Evolutionary conservation across 148 eudicot species (phyloP), one percentile per base, ranked within the genome.

Genomic region (Linanthus parryae): DNA sequence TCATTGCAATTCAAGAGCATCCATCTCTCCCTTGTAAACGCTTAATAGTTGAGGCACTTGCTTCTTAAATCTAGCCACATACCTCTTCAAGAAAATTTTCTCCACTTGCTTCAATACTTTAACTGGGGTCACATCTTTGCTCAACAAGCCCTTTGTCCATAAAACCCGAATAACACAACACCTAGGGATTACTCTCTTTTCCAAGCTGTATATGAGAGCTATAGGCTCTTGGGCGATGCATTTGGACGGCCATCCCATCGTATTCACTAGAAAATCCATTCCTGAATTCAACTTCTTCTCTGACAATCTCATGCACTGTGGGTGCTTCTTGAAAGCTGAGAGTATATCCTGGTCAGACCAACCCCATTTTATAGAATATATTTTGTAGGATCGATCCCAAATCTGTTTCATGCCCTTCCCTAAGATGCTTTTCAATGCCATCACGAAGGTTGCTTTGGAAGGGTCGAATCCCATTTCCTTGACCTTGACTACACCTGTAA

Each of bases 391-490:
- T 17, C 50, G n/a, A 12, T 22, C 29, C 50, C 50, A 45, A 1
- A 45, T 45, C 8, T 22, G 5, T 22, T 45, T 23, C 16, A 15
- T 45, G 14, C 50, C n/a, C 6, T 45, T 45, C 4, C 50, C 50
- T 0, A 7, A 22, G 26, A 45, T 15, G 17, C 23, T 30, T 12
- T 30, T 27, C 23, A 45, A 4, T 3, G 50, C 50, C 5, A 22
- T 4, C 29, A 45, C 27, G 17, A 45, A 45, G 26, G 4, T 45
- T 0, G 50, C 11, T 22, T 45, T 45, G n/a, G 26, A 22, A 21
- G 29, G 29, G 29, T 45, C 14, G 26, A 45, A 45, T 8, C 29
- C 29, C 50, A 45, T 45, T 45, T 45, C 50, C 29, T 45, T 45
- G 26, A 24, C 50, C 26, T 45, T 40, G 8, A 1, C 12, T n/a